phyloP scores from a whole-genome alignment of 2,329 filamentous ascomycete genomes.

The Xylogone sp. region DNA sequence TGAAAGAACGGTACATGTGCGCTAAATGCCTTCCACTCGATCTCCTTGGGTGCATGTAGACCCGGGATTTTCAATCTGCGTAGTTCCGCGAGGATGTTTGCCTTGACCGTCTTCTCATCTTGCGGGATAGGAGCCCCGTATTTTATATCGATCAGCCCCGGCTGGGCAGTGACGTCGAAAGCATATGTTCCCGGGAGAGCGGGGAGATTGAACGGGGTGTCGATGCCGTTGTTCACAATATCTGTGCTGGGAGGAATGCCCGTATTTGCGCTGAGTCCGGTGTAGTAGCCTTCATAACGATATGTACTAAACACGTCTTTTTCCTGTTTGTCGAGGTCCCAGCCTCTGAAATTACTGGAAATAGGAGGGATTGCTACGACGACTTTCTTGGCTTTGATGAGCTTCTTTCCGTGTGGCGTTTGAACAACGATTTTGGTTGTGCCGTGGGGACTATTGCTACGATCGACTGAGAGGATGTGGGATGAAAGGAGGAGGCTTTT shows the following conservation, averaged over 20 bases:
- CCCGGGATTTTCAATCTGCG: constrained; percentile 5
- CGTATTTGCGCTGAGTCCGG: constrained; percentile 33
- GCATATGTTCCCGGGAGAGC: constrained; percentile 27
- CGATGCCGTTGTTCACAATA: constrained; percentile 23
- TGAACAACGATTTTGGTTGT: constrained; percentile 24
- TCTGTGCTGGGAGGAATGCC: constrained; percentile 24
- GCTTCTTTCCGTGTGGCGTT: constrained; percentile 26
- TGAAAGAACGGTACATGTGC: constrained; percentile 18
- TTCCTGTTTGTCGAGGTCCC: constrained; percentile 34
- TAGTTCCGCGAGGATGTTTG: constrained; percentile 11
- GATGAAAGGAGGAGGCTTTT: neutral
- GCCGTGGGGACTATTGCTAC: constrained; percentile 2
- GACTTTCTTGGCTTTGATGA: constrained; percentile 36
- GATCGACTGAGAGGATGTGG: constrained; percentile 11
- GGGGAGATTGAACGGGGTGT: constrained; percentile 26
- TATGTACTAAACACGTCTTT: constrained; percentile 33
- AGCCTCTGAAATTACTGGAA: constrained; percentile 29
- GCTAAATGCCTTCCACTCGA: constrained; percentile 10
- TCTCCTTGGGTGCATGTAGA: constrained; percentile 1
- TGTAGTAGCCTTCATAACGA: constrained; percentile 34
- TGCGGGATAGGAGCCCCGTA: constrained; percentile 11
- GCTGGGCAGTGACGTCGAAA: constrained; percentile 17
- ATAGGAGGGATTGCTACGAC: constrained; percentile 39
- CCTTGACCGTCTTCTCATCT: constrained; percentile 10
- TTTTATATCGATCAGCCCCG: constrained; percentile 8